A percentile compares a stretch with the other conserved stretches of the same genome.
Conservation (phyloP, 768 basidiomycete species). For the Holtermanniella nyarrowii region DNA sequence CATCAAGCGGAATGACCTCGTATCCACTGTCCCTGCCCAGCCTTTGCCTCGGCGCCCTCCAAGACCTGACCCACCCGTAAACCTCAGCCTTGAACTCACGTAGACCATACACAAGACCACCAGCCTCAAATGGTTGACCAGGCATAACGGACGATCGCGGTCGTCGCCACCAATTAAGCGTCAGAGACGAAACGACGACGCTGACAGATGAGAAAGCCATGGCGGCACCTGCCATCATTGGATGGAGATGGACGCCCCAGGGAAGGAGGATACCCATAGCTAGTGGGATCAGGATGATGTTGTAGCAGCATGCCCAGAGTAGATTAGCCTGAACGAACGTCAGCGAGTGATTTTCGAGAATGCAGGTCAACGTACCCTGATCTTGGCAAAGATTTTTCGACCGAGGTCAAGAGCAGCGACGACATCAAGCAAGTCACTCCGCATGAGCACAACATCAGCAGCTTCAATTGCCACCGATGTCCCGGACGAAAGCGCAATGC, state of each 20-base stretch:
- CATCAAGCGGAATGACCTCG: constrained; percentile 26
- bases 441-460: constrained; percentile 95
- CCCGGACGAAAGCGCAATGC: constrained; percentile 90
- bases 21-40: constrained; percentile 38
- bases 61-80: constrained; percentile 45
- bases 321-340: constrained; percentile 56
- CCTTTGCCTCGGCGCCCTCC: constrained; percentile 35
- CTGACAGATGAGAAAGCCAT: constrained; percentile 98
- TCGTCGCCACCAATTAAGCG: constrained; percentile 50
- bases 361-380: constrained; percentile 41
- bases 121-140: constrained; percentile 44
- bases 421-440: constrained; percentile 90
- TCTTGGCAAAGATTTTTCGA: constrained; percentile 74
- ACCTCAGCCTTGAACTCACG: constrained; percentile 45
- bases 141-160: constrained; percentile 49
- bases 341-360: neutral
- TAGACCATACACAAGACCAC: constrained; percentile 45
- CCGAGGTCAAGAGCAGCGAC: constrained; percentile 92
- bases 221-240: constrained; percentile 96
- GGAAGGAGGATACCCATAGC: constrained; percentile 97
- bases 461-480: constrained; percentile 97
- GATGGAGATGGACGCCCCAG: constrained; percentile 82
- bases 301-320: constrained; percentile 92
- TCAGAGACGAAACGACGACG: constrained; percentile 81
- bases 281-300: constrained; percentile 83